A percentile compares a stretch with the other conserved stretches of the same genome.
Conservation (phyloP, 371 early-diverging fungal species). For the Lichtheimia ornata region DNA sequence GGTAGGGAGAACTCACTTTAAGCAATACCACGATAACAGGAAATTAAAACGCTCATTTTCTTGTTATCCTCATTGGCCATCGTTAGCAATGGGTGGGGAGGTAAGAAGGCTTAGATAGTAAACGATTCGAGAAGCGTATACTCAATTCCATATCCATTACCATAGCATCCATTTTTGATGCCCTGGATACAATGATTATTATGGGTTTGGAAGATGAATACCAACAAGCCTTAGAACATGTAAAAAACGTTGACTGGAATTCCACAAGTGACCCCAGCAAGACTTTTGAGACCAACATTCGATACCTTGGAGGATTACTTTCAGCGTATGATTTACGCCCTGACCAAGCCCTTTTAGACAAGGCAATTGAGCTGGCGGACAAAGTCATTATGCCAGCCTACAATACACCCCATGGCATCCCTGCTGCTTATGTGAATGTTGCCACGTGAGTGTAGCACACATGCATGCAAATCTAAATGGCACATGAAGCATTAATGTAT, state of each 20-base stretch:
- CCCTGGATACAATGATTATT: constrained; percentile 82
- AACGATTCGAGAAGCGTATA: background rate
- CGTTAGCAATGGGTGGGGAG: constrained; percentile 52
- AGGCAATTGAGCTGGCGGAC: constrained; percentile 35
- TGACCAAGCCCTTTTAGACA: constrained; percentile 55
- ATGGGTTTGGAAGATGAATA: constrained; percentile 83
- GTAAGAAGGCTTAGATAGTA: constrained; percentile 18
- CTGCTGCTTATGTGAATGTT: constrained; percentile 71
- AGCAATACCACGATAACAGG: too few relatives aligned
- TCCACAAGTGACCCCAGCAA: constrained; percentile 26
- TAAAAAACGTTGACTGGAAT: constrained; percentile 46
- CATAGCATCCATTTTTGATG: constrained; percentile 76
- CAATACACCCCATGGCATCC: constrained; percentile 71
- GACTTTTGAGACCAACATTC: constrained; percentile 78
- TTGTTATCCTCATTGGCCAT: too few relatives aligned
- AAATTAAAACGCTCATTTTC: too few relatives aligned
- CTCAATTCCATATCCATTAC: background rate
- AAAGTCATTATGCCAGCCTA: constrained; percentile 45
- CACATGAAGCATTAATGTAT: constrained; percentile 17
- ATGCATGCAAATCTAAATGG: background rate
- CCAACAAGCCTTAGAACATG: constrained; percentile 60
- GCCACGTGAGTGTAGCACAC: constrained; percentile 19
- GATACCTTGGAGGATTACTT: constrained; percentile 72
- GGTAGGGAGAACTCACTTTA: constrained; percentile 55
- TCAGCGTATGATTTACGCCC: constrained; percentile 62